Base-by-base conservation (phyloP, 441 rosid genomes). In the Euphorbia schlechtendalii region DNA sequence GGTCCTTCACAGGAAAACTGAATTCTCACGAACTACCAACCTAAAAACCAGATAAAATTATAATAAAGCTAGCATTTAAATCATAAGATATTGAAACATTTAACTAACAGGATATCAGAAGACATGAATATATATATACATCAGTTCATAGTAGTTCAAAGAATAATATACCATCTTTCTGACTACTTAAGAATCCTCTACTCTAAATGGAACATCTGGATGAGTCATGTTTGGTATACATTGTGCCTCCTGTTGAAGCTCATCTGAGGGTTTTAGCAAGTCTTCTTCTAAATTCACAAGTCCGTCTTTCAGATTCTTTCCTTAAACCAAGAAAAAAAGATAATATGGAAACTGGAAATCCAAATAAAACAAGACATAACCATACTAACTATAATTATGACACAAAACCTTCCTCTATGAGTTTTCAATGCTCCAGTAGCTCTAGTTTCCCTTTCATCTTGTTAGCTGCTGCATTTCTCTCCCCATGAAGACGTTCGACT, bases 151-250 rank as follows among this genome's bases (percentile, higher is more conserved):
- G 20, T 12, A 34, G 56, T 18, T 25, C 20, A 53, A 61, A 53
- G 11, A 59, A 11, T 66, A 34, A 9, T 24, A 43, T 79, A 90
- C 98, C 87, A 17, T 71, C 67, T 79, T 86, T 82, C 86, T 85
- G 25, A 88, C 69, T 36, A 70, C 72, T 12, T 95, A 86, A 71
- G 82, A 70, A 54, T 84, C 91, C 78, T 93, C 95, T 32, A 81
- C 87, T 52, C 98, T 96, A 43, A 84, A 46, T 14, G 97, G 98
- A 74, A 82, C 96, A 74, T 81, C 86, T 0, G 95, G 93, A 75
- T 90, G 98, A 61, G 96, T 87, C 91, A 90, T 83, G 79, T 93
- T 93, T 8, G 98, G 98, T 68, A 93, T 83, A 71, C 86, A 82
- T 56, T 86, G 93, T 17, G 95, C 95, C 74, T 88, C 87, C 67